Base-by-base conservation (phyloP, 192 early-diverging fungal genomes). In the Dissophora ornata region DNA sequence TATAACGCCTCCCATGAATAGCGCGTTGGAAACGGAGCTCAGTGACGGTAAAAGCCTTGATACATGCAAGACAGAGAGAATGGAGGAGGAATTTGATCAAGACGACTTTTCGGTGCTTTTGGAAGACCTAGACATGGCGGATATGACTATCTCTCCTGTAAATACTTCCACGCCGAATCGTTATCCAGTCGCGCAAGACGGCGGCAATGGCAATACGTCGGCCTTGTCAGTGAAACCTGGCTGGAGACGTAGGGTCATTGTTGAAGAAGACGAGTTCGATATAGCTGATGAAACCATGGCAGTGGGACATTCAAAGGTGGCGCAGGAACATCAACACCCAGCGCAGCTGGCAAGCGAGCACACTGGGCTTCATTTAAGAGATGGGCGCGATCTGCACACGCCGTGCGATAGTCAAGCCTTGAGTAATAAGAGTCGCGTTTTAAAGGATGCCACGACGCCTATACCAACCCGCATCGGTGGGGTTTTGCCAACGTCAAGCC, bases 71-170 rank as follows among this genome's bases (percentile, higher is more conserved):
- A 45, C 13, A 1, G 45, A 40, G 6, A 34, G 11, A 11, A n/a
- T 16, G 22, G 48, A 51, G n/a, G 64, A 56, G 15, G 42, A 51
- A 1, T 22, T 58, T 49, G 66, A 58, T 10, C 54, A 68, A 12
- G 56, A 58, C 32, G 47, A 24, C 11, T 57, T 57, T 28, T 21
- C 45, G n/a, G 55, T 51, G 4, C 55, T 29, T 40, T 24, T 68
- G 34, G 66, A 22, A 19, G 66, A 51, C 7, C 19, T 68, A 34
- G 66, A 68, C 0, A 68, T 68, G 47, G 22, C 33, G 2, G 66
- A 68, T 25, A 52, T 68, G 24, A 13, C 47, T 2, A 24, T 68
- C 34, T 68, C 66, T 12, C 55, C 54, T 21, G n/a, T 15, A 10
- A 16, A 21, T 10, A 41, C 55, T 1, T 46, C 55, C 2, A 0